phyloP scores from a whole-genome alignment of 2,329 filamentous ascomycete genomes.

The Emergomyces africanus region DNA sequence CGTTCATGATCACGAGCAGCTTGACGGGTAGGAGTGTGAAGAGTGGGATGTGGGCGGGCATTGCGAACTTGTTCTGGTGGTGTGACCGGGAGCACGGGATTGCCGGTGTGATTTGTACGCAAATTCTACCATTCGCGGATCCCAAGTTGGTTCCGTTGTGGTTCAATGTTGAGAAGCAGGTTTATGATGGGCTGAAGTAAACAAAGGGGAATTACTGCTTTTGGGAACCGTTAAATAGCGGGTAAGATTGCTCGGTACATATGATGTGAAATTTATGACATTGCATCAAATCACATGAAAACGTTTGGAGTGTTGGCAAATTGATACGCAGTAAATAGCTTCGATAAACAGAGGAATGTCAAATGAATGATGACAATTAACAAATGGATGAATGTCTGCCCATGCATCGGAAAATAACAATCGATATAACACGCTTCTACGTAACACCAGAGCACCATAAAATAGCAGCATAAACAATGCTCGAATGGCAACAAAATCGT shows the following conservation, averaged over 20 bases:
- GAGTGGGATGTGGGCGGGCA: slow-evolving; percentile 46
- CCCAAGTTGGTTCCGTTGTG: slow-evolving; percentile 31
- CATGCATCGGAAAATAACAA: not conserved
- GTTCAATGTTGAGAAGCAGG: slow-evolving; percentile 26
- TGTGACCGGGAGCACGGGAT: slow-evolving; percentile 47
- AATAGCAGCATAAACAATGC: not conserved
- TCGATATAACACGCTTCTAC: not conserved
- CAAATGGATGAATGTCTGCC: not conserved
- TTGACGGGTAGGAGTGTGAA: slow-evolving; percentile 40
- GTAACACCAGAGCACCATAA: not conserved
- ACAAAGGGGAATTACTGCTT: not conserved
- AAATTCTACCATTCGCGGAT: slow-evolving; percentile 41
- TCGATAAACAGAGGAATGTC: not conserved
- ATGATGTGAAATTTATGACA: not conserved
- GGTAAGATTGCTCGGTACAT: not conserved
- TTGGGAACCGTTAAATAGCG: not conserved
- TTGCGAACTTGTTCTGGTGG: slow-evolving; percentile 53
- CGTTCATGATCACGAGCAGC: slow-evolving; percentile 42
- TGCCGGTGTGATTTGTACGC: slow-evolving; percentile 39
- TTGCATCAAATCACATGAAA: not conserved
- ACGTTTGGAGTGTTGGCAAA: not conserved
- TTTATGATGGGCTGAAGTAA: slow-evolving; percentile 20
- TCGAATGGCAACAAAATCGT: not conserved
- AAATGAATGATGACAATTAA: not conserved
- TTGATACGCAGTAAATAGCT: not conserved